Conservation (phyloP, 441 rosid genomes). For the Gossypium schwendimanii region DNA sequence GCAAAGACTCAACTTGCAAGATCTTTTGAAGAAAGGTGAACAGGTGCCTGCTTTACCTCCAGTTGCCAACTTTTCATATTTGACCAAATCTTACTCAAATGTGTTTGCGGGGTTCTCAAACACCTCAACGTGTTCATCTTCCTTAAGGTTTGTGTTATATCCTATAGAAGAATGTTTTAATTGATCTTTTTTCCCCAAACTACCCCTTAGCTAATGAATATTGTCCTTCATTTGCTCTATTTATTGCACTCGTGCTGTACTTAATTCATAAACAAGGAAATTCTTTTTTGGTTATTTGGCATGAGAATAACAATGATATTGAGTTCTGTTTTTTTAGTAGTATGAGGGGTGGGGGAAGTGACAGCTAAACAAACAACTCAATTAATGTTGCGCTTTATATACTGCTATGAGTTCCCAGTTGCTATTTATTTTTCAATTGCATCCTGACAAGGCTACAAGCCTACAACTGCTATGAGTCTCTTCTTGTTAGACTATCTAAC, state of each 20-base stretch:
- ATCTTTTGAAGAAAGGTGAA: constrained; percentile 74
- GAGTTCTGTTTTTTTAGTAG: background rate
- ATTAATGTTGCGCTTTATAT: background rate
- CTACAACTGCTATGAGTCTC: background rate
- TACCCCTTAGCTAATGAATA: background rate
- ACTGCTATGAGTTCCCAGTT: background rate
- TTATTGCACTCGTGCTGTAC: background rate
- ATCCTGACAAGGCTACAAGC: background rate
- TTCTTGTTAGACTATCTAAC: background rate
- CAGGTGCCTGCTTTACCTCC: constrained; percentile 60
- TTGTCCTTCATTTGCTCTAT: background rate
- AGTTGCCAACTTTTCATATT: constrained; percentile 60
- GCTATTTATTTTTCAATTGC: background rate
- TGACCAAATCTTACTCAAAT: constrained; percentile 80
- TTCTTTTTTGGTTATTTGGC: background rate
- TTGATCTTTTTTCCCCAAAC: background rate
- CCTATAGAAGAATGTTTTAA: background rate
- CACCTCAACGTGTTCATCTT: constrained; percentile 28
- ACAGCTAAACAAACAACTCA: background rate
- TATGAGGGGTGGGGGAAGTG: background rate
- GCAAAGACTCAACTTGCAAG: constrained; percentile 64
- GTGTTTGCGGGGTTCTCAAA: constrained; percentile 60
- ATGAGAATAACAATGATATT: background rate
- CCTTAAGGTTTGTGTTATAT: constrained; percentile 38
- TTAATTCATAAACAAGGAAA: background rate